These are phyloP conservation scores for Fraxinus paxiana DNA, from an alignment of 305 asterid species.

Conservation along the genomic window DNA sequence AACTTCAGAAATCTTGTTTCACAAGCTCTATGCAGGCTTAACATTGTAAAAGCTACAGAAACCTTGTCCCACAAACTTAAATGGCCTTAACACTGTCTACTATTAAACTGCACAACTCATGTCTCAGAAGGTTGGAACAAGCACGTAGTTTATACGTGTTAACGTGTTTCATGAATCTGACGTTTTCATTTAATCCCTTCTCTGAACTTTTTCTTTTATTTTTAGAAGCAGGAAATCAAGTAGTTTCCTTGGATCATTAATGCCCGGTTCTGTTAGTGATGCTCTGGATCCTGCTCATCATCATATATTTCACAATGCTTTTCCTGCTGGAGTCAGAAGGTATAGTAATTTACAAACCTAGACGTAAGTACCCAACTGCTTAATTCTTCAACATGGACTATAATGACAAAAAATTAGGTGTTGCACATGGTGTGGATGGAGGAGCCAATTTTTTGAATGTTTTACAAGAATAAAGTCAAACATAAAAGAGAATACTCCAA, in stretches of 20 bases:
- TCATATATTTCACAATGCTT: constrained; percentile 72
- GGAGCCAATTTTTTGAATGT: not conserved
- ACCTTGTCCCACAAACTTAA: not conserved
- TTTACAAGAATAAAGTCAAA: not conserved
- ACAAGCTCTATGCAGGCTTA: not conserved
- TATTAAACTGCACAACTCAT: not conserved
- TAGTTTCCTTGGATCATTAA: constrained; percentile 68
- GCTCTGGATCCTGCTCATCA: constrained; percentile 78
- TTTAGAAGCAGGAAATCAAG: constrained; percentile 58
- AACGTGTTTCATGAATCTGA: not conserved
- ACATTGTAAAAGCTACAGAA: not conserved
- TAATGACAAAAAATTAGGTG: not conserved
- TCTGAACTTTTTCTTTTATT: constrained; percentile 14
- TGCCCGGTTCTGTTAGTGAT: constrained; percentile 71
- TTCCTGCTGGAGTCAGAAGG: constrained; percentile 80
- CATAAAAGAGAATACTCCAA: not conserved
- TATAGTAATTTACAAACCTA: constrained; percentile 21
- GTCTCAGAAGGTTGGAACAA: not conserved
- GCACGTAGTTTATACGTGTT: not conserved
- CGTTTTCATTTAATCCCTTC: not conserved
- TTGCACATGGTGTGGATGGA: not conserved
- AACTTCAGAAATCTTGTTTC: not conserved
- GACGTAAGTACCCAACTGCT: constrained; percentile 3
- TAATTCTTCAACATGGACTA: not conserved
- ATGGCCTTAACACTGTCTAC: not conserved